Percentiles rank a stretch among this genome's conserved stretches.
Conservation (phyloP, 331 rosid species). For the Pyracantha coccinea region DNA sequence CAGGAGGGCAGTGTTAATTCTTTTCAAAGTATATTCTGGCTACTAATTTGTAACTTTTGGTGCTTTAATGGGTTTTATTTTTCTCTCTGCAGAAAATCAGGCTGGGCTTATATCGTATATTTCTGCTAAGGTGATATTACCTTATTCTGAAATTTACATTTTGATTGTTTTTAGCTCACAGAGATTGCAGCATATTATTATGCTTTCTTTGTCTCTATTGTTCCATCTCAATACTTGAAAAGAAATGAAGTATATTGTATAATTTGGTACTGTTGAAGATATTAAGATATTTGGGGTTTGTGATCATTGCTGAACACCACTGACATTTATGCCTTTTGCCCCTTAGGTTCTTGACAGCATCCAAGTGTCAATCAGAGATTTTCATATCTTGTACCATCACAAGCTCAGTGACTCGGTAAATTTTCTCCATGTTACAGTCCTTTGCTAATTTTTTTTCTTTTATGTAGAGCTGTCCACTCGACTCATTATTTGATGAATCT, state of each 20-base stretch:
- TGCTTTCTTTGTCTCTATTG: neutral
- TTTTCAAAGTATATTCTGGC: neutral
- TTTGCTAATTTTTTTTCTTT: neutral
- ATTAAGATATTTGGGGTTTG: neutral
- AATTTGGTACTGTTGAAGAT: neutral
- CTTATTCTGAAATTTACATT: neutral
- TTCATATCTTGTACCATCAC: slow-evolving; percentile 64
- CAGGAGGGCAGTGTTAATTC: neutral
- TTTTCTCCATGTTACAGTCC: neutral
- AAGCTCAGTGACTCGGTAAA: slow-evolving; percentile 48
- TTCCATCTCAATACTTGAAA: neutral
- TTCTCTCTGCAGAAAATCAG: slow-evolving; percentile 50
- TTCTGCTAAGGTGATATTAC: slow-evolving; percentile 66
- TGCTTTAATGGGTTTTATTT: neutral
- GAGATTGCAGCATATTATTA: neutral
- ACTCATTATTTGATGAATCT: neutral
- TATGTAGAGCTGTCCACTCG: neutral
- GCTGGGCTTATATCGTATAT: slow-evolving; percentile 78
- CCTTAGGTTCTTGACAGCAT: slow-evolving; percentile 79
- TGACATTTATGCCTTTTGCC: slow-evolving; percentile 9
- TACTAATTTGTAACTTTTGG: neutral
- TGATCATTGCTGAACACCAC: neutral
- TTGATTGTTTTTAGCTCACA: neutral
- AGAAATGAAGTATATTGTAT: neutral
- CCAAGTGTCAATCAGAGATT: slow-evolving; percentile 72